Evolutionary conservation across 805 yeast species (phyloP).

Genomic region (Metschnikowia proteae): DNA sequence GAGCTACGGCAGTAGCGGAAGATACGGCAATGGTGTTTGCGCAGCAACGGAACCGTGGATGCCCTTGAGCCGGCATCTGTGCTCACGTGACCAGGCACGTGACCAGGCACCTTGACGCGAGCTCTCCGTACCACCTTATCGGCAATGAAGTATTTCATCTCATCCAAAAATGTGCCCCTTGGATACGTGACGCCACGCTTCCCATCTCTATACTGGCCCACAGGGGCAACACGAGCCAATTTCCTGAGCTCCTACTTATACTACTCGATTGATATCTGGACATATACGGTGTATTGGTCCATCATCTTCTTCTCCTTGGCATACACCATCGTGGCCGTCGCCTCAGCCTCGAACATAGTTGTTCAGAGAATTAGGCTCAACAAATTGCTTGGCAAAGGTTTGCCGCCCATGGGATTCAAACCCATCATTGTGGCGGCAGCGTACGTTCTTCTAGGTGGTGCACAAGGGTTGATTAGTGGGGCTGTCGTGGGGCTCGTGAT

Average conservation of each 20-base stretch:
- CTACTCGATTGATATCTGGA: constrained; percentile 71
- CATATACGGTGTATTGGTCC: constrained; percentile 79
- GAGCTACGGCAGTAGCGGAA: too few species aligned
- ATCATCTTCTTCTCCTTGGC: constrained; percentile 61
- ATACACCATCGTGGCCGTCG: constrained; percentile 59
- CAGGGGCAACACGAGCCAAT: constrained; percentile 33
- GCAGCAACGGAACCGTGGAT: background rate
- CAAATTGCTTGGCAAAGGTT: constrained; percentile 1
- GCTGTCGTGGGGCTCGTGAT: constrained; percentile 72
- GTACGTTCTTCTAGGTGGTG: constrained; percentile 53
- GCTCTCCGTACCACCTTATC: background rate
- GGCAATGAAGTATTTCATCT: constrained; percentile 28
- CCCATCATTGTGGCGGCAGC: constrained; percentile 41
- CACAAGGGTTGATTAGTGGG: constrained; percentile 69
- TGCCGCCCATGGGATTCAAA: constrained; percentile 12
- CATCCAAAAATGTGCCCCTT: constrained; percentile 61
- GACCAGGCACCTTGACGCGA: background rate
- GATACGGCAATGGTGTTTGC: background rate
- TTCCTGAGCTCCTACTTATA: constrained; percentile 59
- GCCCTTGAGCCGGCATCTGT: too few species aligned
- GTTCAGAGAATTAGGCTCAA: constrained; percentile 20
- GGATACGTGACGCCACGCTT: constrained; percentile 78
- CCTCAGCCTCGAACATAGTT: constrained; percentile 42
- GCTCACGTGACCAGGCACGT: constrained; percentile 1
- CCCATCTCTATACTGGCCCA: constrained; percentile 79